These are phyloP conservation scores for Fusarium sp. DNA, from an alignment of 2,329 filamentous ascomycete species.

Conservation along the genomic window DNA sequence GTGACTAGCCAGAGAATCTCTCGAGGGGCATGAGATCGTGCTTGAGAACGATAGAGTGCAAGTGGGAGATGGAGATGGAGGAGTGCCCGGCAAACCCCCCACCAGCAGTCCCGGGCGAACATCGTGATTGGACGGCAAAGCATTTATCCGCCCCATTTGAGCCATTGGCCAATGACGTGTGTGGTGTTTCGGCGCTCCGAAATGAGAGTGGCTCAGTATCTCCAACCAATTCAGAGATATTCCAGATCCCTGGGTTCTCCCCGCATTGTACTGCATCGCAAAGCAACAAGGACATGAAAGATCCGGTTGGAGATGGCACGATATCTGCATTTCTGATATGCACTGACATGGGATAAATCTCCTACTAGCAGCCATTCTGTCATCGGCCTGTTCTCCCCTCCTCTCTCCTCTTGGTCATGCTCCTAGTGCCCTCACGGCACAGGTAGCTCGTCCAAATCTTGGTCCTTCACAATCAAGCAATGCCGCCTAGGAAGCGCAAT, in stretches of 20 bases:
- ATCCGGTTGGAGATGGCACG: constrained; percentile 30
- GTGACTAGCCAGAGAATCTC: not conserved
- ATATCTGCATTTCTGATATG: constrained; percentile 23
- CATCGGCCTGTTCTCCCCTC: constrained; percentile 1
- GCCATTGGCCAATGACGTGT: constrained; percentile 26
- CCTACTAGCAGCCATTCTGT: constrained; percentile 29
- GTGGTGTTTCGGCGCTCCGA: constrained; percentile 19
- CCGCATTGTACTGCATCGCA: constrained; percentile 32
- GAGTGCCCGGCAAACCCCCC: constrained; percentile 27
- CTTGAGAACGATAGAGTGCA: constrained; percentile 10
- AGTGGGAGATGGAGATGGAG: constrained; percentile 7
- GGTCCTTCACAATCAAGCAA: constrained; percentile 39
- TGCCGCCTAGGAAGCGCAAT: constrained; percentile 53
- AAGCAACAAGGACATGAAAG: constrained; percentile 17
- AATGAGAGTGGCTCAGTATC: constrained; percentile 27
- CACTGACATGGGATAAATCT: constrained; percentile 39
- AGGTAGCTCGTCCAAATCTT: constrained; percentile 34
- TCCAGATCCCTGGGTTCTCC: constrained; percentile 43
- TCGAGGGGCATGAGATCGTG: not conserved
- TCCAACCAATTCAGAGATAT: constrained; percentile 33
- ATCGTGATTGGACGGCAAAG: constrained; percentile 39
- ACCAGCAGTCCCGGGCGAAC: constrained; percentile 21
- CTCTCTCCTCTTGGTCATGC: constrained; percentile 33
- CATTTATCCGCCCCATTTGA: constrained; percentile 37
- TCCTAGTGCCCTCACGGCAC: constrained; percentile 34